Percentiles rank a stretch among this genome's conserved stretches.
These are phyloP conservation scores for Microdochium bolleyi DNA, from an alignment of 2,329 filamentous ascomycete genomes.

Conservation along the genomic window DNA sequence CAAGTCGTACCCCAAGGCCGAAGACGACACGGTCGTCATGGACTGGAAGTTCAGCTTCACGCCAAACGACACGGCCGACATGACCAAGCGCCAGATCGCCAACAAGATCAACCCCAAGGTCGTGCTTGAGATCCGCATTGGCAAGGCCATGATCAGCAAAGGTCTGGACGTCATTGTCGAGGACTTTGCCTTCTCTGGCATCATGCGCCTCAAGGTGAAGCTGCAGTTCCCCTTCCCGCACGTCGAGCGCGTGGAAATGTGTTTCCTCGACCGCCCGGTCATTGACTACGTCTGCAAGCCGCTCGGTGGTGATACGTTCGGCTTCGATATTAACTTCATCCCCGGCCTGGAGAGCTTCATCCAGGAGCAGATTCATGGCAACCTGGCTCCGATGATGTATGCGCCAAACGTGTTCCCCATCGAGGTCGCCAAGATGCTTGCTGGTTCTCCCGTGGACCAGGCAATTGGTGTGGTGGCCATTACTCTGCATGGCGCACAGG, in stretches of 20 bases:
- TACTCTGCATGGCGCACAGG: slow-evolving; percentile 83
- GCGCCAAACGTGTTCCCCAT: slow-evolving; percentile 96
- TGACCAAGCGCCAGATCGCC: slow-evolving; percentile 83
- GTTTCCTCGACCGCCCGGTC: slow-evolving; percentile 78
- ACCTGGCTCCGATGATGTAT: slow-evolving; percentile 96
- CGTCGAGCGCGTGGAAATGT: slow-evolving; percentile 90
- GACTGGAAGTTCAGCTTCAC: slow-evolving; percentile 99
- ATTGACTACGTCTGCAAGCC: slow-evolving; percentile 99
- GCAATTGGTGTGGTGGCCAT: slow-evolving; percentile 90
- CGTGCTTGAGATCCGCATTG: slow-evolving; percentile 87
- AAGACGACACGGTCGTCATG: slow-evolving; percentile 95
- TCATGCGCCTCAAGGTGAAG: slow-evolving; percentile 97
- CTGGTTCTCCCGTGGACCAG: slow-evolving; percentile 87
- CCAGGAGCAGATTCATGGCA: slow-evolving; percentile 90
- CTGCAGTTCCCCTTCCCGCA: slow-evolving; percentile 93
- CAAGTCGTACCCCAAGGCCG: slow-evolving; percentile 93
- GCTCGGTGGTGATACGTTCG: slow-evolving; percentile 86
- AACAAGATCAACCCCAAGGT: slow-evolving; percentile 97
- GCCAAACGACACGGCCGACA: slow-evolving; percentile 84
- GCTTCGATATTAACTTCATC: slow-evolving; percentile 99
- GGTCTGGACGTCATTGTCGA: slow-evolving; percentile 96
- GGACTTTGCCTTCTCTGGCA: slow-evolving; percentile 90
- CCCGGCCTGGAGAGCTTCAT: slow-evolving; percentile 92
- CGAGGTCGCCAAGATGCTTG: slow-evolving; percentile 96
- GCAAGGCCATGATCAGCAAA: slow-evolving; percentile 95